Evolutionary conservation across 768 basidiomycete species (phyloP), one percentile per base, ranked within the genome.

Genomic region (Agrocybe pediades): DNA sequence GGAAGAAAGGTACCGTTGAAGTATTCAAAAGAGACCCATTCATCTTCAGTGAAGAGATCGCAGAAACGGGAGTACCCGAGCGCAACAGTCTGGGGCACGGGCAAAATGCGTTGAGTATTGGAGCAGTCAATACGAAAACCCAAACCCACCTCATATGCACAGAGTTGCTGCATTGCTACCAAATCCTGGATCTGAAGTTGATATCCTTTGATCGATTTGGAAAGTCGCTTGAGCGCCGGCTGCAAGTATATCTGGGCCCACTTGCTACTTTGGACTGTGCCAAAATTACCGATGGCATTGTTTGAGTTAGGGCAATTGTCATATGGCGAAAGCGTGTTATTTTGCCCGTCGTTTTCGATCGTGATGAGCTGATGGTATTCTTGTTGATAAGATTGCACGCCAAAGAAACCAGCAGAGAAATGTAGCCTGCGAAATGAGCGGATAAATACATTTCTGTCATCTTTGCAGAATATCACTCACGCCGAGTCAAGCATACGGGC

Each of bases 1-100:
- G 3, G 30, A 41, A 36, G 15, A 26, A 27, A 46, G 21, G 13
- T 49, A 73, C 73, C 71, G 49, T 62, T 62, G 15, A 80, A 74
- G 53, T 93, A 92, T 59, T 87, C 83, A 63, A 83, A 92, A 0
- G 85, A 85, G 61, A 85, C 78, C 90, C 90, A 93, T 64, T 92
- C 91, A 26, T 86, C 83, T 61, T 88, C 79, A 0, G 88, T 89
- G 68, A 93, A 93, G 13, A 92, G 68, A 40, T 78, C 81, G 56
- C 90, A 93, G 66, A 92, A 93, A 36, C 77, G 73, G 9, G 89
- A 90, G 62, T 84, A 90, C 0, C 88, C 89, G 5, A 92, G 81
- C 0, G 88, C 80, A 41, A 92, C 90, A 24, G 90, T 89, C 85
- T 90, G 46, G n/a, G 33, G 9, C 25, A 39, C 3, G 39, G 33